Percentiles rank a stretch among this genome's conserved stretches.
Conservation (phyloP, 768 basidiomycete species). For the Tricholoma matsutake region DNA sequence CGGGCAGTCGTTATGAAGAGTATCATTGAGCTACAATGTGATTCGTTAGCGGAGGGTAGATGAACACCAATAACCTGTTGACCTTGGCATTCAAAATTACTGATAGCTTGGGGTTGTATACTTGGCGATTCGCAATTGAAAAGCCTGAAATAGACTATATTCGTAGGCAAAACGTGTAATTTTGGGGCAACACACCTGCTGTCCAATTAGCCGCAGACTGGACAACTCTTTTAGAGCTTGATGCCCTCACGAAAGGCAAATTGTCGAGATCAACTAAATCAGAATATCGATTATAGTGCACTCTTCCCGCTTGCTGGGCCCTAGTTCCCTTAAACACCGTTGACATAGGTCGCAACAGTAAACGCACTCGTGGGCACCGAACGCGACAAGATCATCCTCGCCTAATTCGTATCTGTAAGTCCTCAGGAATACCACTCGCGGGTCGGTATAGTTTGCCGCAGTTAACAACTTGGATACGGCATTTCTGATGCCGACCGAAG, state of each 20-base stretch:
- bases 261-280: slow-evolving; percentile 40
- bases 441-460: slow-evolving; percentile 42
- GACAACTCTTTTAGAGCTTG: slow-evolving; percentile 55
- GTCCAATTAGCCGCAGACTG: slow-evolving; percentile 71
- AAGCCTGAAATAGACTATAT: slow-evolving; percentile 46
- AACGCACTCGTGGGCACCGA: slow-evolving; percentile 63
- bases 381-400: slow-evolving; percentile 55
- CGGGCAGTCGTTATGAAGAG: slow-evolving; percentile 65
- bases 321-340: slow-evolving; percentile 16
- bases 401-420: slow-evolving; percentile 61
- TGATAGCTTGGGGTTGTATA: slow-evolving; percentile 45
- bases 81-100: slow-evolving; percentile 60
- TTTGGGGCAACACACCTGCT: slow-evolving; percentile 38
- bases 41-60: background rate
- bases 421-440: slow-evolving; percentile 52
- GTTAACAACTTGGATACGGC: slow-evolving; percentile 54
- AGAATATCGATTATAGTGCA: slow-evolving; percentile 53
- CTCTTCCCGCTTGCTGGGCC: slow-evolving; percentile 44
- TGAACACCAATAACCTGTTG: slow-evolving; percentile 11
- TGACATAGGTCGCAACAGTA: background rate
- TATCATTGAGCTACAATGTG: slow-evolving; percentile 51
- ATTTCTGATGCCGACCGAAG: slow-evolving; percentile 37
- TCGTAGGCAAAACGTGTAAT: background rate
- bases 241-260: slow-evolving; percentile 49
- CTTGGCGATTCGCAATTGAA: slow-evolving; percentile 44